Conservation (phyloP, 805 yeast genomes). For the Teunomyces stri region DNA sequence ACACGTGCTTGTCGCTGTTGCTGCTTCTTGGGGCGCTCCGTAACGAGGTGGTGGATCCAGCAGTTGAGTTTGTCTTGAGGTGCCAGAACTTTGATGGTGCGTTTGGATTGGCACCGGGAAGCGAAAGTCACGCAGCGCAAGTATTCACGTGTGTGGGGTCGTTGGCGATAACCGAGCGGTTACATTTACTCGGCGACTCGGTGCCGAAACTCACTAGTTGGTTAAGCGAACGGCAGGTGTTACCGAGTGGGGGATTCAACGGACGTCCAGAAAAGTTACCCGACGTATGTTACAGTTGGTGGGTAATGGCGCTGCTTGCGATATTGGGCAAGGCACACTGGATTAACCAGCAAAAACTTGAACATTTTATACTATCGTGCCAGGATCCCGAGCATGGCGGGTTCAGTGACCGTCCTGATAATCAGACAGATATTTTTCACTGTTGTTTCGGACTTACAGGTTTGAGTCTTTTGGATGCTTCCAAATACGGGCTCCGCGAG, state of each 20-base stretch:
- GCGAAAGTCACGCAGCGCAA: slow-evolving; percentile 94
- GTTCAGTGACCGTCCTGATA: slow-evolving; percentile 85
- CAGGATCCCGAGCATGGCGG: slow-evolving; percentile 87
- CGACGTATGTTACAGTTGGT: slow-evolving; percentile 98
- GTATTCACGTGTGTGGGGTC: slow-evolving; percentile 84
- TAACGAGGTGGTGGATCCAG: slow-evolving; percentile 52
- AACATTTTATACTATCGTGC: slow-evolving; percentile 64
- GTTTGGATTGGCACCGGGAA: slow-evolving; percentile 90
- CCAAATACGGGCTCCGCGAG: slow-evolving; percentile 46
- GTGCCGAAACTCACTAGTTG: slow-evolving; percentile 66
- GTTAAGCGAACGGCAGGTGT: slow-evolving; percentile 86
- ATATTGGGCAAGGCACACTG: slow-evolving; percentile 67
- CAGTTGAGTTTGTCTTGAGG: slow-evolving; percentile 58
- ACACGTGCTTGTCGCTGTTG: slow-evolving; percentile 73
- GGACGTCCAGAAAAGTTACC: slow-evolving; percentile 96
- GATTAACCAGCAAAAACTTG: slow-evolving; percentile 67
- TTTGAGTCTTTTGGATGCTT: slow-evolving; percentile 67
- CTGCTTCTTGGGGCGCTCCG: slow-evolving; percentile 66
- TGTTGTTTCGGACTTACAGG: slow-evolving; percentile 91
- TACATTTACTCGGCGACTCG: slow-evolving; percentile 44
- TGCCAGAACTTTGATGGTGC: slow-evolving; percentile 96
- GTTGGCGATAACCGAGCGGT: slow-evolving; percentile 60
- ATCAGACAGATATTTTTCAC: slow-evolving; percentile 90
- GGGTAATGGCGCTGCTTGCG: slow-evolving; percentile 81
- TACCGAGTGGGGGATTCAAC: slow-evolving; percentile 81